Base-by-base conservation (phyloP, 2,329 filamentous ascomycete genomes). In the Chrysosporium keratinophilum region DNA sequence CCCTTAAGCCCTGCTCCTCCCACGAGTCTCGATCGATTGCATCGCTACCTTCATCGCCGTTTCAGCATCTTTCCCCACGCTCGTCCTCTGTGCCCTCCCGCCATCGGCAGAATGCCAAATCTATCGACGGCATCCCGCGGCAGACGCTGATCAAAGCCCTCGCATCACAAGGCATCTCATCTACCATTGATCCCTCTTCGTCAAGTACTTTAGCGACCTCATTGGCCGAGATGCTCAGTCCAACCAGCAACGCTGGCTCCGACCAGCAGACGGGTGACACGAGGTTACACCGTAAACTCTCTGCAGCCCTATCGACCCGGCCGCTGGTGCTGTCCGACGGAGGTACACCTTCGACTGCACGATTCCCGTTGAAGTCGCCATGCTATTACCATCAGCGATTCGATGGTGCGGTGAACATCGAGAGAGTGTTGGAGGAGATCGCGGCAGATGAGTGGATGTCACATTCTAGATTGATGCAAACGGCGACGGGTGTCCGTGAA, bases 351-450 rank as follows among this genome's bases (percentile, higher is more conserved):
- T 71, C 66, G 15, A 67, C 71, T 14, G 67, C 72, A 6, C 67
- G 78, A 14, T 77, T 90, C 60, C 79, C 85, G 9, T 74, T 97
- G 51, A 85, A 91, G 62, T 96, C 90, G 43, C 93, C 93, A 12
- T 98, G 93, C 74, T 98, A 95, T 73, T 97, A 95, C 74, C 93
- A 98, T 72, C 87, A 94, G 71, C 83, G 91, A 58, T 98, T 98
- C 65, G 93, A 96, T 63, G 89, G 95, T 67, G 88, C 90, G 7
- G 88, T 98, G 62, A 88, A 98, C 68, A 88, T 97, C 56, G 87
- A 93, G 62, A 93, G 87, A 71, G 89, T 98, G 5, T 77, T 98
- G 5, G 90, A 97, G 66, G 93, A 98, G 71, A 95, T 97, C 64
- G 84, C 83, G 52, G 85, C 93, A 62, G 79, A 83, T 59, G 88